Conservation (phyloP, 768 basidiomycete genomes). For the Peribolospora kevripleyi region DNA sequence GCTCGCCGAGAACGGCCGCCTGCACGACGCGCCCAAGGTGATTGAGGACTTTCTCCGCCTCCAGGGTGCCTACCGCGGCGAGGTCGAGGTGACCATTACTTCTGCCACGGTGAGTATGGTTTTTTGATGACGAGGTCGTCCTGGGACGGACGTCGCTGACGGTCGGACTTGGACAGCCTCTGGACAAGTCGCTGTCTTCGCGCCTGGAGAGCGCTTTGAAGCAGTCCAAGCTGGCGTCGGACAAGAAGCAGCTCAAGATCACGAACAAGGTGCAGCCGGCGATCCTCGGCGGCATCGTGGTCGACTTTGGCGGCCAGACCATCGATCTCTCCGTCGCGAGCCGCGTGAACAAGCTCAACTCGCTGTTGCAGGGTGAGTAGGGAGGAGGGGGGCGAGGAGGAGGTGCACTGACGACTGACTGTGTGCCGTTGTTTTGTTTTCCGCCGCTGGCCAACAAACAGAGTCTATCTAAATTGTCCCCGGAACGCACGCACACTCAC, state of each 20-base stretch:
- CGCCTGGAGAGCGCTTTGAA: conserved; percentile 68
- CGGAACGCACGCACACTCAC: no score
- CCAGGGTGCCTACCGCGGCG: conserved; percentile 68
- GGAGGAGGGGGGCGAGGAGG: no score
- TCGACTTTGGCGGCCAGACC: conserved; percentile 96
- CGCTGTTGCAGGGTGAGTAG: conserved; percentile 38
- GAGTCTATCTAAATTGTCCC: no score
- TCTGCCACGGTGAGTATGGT: conserved; percentile 29
- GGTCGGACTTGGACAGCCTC: conserved; percentile 20
- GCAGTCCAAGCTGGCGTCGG: conserved; percentile 57
- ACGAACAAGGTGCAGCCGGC: conserved; percentile 85
- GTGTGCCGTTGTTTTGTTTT: no score
- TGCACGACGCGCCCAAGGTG: conserved; percentile 58
- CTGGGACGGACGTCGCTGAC: no score
- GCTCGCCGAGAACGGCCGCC: conserved; percentile 76
- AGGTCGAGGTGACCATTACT: conserved; percentile 76
- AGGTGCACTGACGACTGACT: no score
- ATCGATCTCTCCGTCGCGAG: conserved; percentile 87
- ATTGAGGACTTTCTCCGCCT: conserved; percentile 80
- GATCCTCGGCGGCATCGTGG: conserved; percentile 73
- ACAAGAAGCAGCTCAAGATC: conserved; percentile 69
- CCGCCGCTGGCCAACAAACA: no score
- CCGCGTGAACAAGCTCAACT: conserved; percentile 84
- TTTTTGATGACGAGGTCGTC: no score
- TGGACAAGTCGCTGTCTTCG: conserved; percentile 48